Percentiles rank a stretch among this genome's conserved stretches.
Evolutionary conservation across 2,329 filamentous ascomycete genomes (phyloP).

Genomic region (Aspergillus sergii): DNA sequence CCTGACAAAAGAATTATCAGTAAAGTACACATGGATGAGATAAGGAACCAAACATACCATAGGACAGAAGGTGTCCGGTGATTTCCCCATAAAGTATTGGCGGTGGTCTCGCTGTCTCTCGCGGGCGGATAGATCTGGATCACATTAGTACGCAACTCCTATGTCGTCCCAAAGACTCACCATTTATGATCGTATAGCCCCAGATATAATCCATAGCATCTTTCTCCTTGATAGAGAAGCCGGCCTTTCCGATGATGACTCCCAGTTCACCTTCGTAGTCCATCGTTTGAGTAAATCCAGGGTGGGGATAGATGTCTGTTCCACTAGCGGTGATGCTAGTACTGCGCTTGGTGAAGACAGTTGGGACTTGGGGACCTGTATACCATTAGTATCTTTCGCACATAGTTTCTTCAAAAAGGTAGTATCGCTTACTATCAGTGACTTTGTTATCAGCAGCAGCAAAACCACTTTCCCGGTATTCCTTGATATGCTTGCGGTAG

Average conservation of each 20-base stretch:
- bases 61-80: conserved; percentile 58
- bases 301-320: conserved; percentile 30
- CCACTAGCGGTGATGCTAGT: neutral
- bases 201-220: conserved; percentile 57
- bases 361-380: neutral
- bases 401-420: neutral
- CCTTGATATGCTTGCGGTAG: neutral
- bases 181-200: conserved; percentile 60
- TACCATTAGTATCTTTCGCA: neutral
- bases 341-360: neutral
- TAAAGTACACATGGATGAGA: too few species aligned
- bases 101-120: conserved; percentile 61
- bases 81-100: conserved; percentile 63
- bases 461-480: neutral
- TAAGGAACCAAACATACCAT: conserved; percentile 37
- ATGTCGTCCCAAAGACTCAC: neutral
- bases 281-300: conserved; percentile 51
- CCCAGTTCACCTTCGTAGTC: conserved; percentile 63
- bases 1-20: conserved; percentile 25
- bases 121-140: conserved; percentile 54
- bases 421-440: neutral
- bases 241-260: conserved; percentile 57
- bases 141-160: neutral
- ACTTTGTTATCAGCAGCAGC: neutral
- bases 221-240: conserved; percentile 46